Evolutionary conservation across 768 basidiomycete species (phyloP), one percentile per base, ranked within the genome.

Genomic region (Leccinum aurantiacum): DNA sequence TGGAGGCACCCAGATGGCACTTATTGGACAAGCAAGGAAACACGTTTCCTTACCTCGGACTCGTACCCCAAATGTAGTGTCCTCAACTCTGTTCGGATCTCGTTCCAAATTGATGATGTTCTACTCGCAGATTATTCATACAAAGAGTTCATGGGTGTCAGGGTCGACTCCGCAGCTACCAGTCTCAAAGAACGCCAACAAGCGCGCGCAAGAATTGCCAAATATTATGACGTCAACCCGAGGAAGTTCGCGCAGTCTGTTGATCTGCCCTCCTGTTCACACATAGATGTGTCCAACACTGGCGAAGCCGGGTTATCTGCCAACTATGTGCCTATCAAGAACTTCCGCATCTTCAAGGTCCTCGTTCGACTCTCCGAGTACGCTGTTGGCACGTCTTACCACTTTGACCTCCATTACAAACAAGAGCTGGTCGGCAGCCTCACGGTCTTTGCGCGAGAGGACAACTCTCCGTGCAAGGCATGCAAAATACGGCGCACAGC

Each of bases 301-400:
- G 54, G 27, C 22, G 54, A 54, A 41, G 46, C 27, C 22, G 52
- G 24, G 6, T 63, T 71, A 19, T 67, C 71, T 25, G 2, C 47
- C 31, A 47, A 59, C 53, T 62, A 65, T 52, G 52, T 49, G 54
- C 65, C 62, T 10, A 63, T 72, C 33, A 24, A 54, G 27, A 51
- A 62, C 47, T 74, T 65, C 58, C 71, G 73, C 17, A 24, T 65
- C 25, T 73, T 74, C 58, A 59, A 63, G 29, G 62, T 74, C 31
- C 60, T 69, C 25, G 69, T 63, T 54, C 58, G 56, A 31, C 71
- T 73, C 46, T 48, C 50, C 8, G 71, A 74, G 41, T 65, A 72
- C n/a, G 67, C 65, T 2, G 59, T 67, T 41, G 63, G 67, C 24
- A 47, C 59, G 9, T 64, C 71, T 4, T 74, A 72, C 56, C 55